Base-by-base conservation (phyloP, 352 stramenopile species). In the Achlya hypogyna region DNA sequence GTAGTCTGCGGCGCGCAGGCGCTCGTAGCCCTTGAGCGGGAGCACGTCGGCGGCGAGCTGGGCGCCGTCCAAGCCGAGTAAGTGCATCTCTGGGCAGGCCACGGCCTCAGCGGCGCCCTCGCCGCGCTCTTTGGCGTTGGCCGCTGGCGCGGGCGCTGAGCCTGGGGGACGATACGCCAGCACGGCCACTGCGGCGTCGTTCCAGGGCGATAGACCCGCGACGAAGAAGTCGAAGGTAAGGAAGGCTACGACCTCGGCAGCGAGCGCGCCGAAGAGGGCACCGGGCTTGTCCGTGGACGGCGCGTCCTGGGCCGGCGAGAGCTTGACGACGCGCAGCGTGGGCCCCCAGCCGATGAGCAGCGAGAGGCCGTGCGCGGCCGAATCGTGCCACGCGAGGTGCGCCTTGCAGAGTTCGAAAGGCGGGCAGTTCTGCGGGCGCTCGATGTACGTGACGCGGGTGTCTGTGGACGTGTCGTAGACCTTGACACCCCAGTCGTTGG, bases 41-140 rank as follows among this genome's bases (percentile, higher is more conserved):
- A 93, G 43, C 25, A 91, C 79, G 62, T 91, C 85, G 0, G 83
- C 82, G 22, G 81, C 91, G n/a, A 98, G 80, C 63, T 87, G 74
- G 28, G 88, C 89, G 3, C 93, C 94, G 63, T 93, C 71, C 0
- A 96, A 62, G 28, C 95, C 87, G 1, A 95, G 91, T 28, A 98
- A 82, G 53, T 93, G 85, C 27, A 93, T 74, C 54, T 93, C 85
- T 34, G 85, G 85, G 56, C 88, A 89, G 16, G 85, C 82, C 72
- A 89, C 89, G 63, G 89, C 81, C 0, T 71, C 79, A 0, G 72
- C 76, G 29, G 89, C 81, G 0, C 81, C 84, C 76, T 93, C 84
- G 0, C 84, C 84, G 70, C 79, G 70, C 56, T 82, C 75, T 59
- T 74, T 77, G 14, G 73, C 22, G 70, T 78, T 18, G 20, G 60